A percentile compares a stretch with the other conserved stretches of the same genome.
phyloP scores from a whole-genome alignment of 2,329 filamentous ascomycete species.

The Epichloe scottii region DNA sequence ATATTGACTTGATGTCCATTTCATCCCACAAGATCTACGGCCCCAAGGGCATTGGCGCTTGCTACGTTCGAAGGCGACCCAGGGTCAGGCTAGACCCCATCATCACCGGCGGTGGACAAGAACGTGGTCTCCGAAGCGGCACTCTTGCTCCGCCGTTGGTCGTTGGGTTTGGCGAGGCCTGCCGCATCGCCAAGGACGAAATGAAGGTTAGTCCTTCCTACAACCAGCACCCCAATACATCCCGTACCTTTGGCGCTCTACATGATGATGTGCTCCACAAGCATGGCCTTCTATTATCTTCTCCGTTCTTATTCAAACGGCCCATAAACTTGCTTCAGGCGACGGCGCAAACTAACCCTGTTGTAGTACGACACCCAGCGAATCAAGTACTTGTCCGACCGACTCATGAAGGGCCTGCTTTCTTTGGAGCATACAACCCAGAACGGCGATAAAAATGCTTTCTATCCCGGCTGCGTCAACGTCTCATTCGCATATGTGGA shows the following conservation, averaged over 20 bases:
- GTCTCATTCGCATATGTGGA: constrained; percentile 98
- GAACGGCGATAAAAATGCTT: constrained; percentile 71
- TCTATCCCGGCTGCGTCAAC: constrained; percentile 96
- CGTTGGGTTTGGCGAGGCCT: constrained; percentile 92
- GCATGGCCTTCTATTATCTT: constrained; percentile 59
- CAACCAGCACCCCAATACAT: not conserved
- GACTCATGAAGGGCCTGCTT: constrained; percentile 69
- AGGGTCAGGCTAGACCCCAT: constrained; percentile 90
- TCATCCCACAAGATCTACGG: constrained; percentile 98
- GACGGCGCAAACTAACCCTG: constrained; percentile 12
- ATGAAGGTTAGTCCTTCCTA: constrained; percentile 57
- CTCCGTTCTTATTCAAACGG: no score
- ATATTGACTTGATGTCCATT: constrained; percentile 97
- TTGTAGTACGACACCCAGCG: constrained; percentile 83
- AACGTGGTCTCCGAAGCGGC: constrained; percentile 86
- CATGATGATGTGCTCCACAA: constrained; percentile 76
- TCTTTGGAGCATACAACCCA: constrained; percentile 83
- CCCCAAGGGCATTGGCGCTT: constrained; percentile 92
- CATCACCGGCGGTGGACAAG: constrained; percentile 92
- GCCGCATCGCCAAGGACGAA: constrained; percentile 80
- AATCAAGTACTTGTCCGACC: constrained; percentile 70
- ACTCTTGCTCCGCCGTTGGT: constrained; percentile 81
- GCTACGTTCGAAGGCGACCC: constrained; percentile 84
- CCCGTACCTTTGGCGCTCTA: constrained; percentile 9
- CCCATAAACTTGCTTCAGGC: not conserved